A percentile compares a stretch with the other conserved stretches of the same genome.
Evolutionary conservation across 2,329 filamentous ascomycete genomes (phyloP).

Genomic region (Claviceps humidiphila): DNA sequence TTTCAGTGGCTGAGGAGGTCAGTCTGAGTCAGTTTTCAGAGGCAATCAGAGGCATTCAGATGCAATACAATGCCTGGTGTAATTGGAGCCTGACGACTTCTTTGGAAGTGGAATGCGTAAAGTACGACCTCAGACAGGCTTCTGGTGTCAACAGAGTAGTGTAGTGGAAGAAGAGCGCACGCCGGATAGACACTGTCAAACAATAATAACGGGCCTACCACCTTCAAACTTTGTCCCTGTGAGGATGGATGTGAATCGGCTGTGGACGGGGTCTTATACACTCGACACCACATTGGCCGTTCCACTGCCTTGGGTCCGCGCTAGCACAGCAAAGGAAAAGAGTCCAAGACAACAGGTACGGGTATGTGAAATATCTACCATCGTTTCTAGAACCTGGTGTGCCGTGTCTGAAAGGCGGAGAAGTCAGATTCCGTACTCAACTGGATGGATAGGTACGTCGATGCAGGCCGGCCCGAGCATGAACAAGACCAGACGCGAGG

Average conservation of each 20-base stretch:
- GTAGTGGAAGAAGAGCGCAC: not conserved
- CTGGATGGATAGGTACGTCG: not conserved
- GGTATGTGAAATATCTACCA: not conserved
- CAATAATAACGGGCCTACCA: not conserved
- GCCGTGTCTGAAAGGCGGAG: not conserved
- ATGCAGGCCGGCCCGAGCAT: not conserved
- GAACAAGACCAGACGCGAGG: constrained; percentile 3
- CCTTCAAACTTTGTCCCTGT: not conserved
- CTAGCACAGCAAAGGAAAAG: not conserved
- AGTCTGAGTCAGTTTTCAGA: constrained; percentile 10
- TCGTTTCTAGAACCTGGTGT: not conserved
- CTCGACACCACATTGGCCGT: not conserved
- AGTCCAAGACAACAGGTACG: constrained; percentile 3
- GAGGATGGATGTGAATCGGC: constrained; percentile 4
- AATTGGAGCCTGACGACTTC: not conserved
- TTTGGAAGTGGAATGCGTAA: not conserved
- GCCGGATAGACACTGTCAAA: not conserved
- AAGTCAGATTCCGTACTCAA: constrained; percentile 1
- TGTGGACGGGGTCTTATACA: constrained; percentile 8
- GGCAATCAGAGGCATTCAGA: constrained; percentile 1
- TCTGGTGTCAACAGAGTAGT: not conserved
- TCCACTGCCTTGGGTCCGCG: constrained; percentile 5
- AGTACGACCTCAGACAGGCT: not conserved
- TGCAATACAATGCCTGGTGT: constrained; percentile 2
- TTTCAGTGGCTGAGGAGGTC: constrained; percentile 16